A percentile compares a stretch with the other conserved stretches of the same genome.
Evolutionary conservation across 192 early-diverging fungal genomes (phyloP).

Genomic region (Coemansia sp.): DNA sequence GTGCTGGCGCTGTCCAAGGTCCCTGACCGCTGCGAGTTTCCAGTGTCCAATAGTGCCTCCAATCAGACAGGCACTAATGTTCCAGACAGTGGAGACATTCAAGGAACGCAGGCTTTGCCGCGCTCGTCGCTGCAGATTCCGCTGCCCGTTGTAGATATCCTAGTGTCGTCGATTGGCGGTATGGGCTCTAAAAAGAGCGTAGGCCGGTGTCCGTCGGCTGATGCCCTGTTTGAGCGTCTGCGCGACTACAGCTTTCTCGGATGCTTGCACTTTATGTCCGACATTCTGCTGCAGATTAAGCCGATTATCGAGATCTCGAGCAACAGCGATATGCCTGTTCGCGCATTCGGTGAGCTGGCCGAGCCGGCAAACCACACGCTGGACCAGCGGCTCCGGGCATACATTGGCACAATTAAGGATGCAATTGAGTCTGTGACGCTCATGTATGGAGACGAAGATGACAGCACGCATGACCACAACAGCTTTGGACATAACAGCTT

Average conservation of each 20-base stretch:
- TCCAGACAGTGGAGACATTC: conserved; percentile 14
- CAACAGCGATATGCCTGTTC: conserved; percentile 29
- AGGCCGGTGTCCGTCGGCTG: conserved; percentile 41
- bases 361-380: conserved; percentile 26
- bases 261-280: conserved; percentile 51
- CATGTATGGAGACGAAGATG: conserved; percentile 46
- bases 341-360: conserved; percentile 23
- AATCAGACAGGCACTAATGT: conserved; percentile 16
- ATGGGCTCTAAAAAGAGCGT: conserved; percentile 31
- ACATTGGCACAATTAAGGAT: conserved; percentile 34
- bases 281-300: conserved; percentile 41
- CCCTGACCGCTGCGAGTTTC: not conserved
- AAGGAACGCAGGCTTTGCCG: not conserved
- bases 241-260: conserved; percentile 50
- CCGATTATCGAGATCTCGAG: conserved; percentile 36
- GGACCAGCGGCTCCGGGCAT: conserved; percentile 43
- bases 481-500: not conserved
- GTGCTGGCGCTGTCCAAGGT: conserved; percentile 37
- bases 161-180: conserved; percentile 31
- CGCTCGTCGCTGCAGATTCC: conserved; percentile 44
- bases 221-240: conserved; percentile 31
- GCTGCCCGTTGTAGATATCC: conserved; percentile 40
- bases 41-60: not conserved
- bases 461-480: conserved; percentile 10
- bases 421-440: conserved; percentile 47